Conservation (phyloP, 2,329 filamentous ascomycete genomes). For the Cordyceps pruinosa region DNA sequence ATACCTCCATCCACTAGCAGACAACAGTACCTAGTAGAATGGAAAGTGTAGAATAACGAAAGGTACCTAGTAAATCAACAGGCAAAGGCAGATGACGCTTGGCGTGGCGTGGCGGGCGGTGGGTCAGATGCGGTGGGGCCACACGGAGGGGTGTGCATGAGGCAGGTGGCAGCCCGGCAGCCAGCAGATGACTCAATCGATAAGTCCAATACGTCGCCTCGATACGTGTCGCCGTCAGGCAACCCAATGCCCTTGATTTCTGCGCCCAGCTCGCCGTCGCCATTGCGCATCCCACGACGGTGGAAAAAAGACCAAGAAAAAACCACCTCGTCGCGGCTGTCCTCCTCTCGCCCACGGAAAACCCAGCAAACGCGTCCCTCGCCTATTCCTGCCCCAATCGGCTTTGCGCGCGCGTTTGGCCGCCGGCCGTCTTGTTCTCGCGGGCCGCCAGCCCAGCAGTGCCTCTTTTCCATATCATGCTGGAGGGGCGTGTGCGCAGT, state of each 20-base stretch:
- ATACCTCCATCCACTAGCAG: too few relatives aligned
- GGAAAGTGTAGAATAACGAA: too few relatives aligned
- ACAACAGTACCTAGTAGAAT: too few relatives aligned
- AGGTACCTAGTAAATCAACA: too few relatives aligned
- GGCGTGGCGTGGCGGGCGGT: not conserved
- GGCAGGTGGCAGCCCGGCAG: too few relatives aligned
- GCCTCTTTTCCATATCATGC: too few relatives aligned
- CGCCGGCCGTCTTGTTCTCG: not conserved
- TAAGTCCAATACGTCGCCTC: too few relatives aligned
- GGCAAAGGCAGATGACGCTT: not conserved
- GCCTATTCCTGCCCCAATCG: not conserved
- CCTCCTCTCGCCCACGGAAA: not conserved
- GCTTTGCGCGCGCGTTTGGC: not conserved
- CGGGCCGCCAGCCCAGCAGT: not conserved
- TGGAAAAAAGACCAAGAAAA: not conserved
- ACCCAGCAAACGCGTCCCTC: not conserved
- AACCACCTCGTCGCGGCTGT: accelerated
- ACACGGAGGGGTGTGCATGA: not conserved
- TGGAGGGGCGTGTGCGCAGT: too few relatives aligned
- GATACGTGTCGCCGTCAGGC: slow-evolving; percentile 1
- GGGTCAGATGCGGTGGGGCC: not conserved
- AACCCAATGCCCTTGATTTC: not conserved
- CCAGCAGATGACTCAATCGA: slow-evolving; percentile 9
- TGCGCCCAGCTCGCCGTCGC: not conserved
- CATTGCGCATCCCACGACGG: not conserved